These are phyloP conservation scores for Debaryomyces sp. DNA, from an alignment of 1,139 yeast genomes.

Conservation along the genomic window DNA sequence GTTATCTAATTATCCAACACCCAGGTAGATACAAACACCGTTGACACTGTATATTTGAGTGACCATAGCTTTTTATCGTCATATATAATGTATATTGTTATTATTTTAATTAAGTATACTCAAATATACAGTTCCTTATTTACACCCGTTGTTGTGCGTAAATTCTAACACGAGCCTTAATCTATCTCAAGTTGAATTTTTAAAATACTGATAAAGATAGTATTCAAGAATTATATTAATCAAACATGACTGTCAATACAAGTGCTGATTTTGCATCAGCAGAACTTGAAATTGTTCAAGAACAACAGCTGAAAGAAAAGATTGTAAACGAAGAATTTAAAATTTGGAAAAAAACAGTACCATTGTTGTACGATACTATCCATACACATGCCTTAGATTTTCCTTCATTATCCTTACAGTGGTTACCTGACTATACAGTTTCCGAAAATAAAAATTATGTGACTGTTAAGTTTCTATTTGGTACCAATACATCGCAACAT, in stretches of 20 bases:
- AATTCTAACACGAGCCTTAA: constrained; percentile 1
- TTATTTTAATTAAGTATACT: neutral
- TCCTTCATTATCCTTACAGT: constrained; percentile 57
- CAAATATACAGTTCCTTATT: constrained; percentile 1
- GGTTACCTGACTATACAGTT: constrained; percentile 44
- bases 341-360: constrained; percentile 96
- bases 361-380: constrained; percentile 78
- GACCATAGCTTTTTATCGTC: neutral
- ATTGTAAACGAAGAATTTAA: constrained; percentile 73
- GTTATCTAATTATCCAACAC: neutral
- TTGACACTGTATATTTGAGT: neutral
- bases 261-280: constrained; percentile 20
- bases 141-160: neutral
- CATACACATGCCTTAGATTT: constrained; percentile 67
- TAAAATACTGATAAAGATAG: neutral
- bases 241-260: constrained; percentile 11
- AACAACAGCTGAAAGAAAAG: constrained; percentile 54
- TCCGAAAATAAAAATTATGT: constrained; percentile 39
- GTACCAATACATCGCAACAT: constrained; percentile 48
- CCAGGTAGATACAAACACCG: neutral
- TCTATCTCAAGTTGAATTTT: constrained; percentile 4
- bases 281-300: constrained; percentile 39
- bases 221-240: neutral
- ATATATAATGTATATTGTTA: constrained; percentile 1
- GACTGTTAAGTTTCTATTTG: constrained; percentile 46